A percentile compares a stretch with the other conserved stretches of the same genome.
These are phyloP conservation scores for Dioszegia crocea DNA, from an alignment of 768 basidiomycete genomes.

Conservation along the genomic window DNA sequence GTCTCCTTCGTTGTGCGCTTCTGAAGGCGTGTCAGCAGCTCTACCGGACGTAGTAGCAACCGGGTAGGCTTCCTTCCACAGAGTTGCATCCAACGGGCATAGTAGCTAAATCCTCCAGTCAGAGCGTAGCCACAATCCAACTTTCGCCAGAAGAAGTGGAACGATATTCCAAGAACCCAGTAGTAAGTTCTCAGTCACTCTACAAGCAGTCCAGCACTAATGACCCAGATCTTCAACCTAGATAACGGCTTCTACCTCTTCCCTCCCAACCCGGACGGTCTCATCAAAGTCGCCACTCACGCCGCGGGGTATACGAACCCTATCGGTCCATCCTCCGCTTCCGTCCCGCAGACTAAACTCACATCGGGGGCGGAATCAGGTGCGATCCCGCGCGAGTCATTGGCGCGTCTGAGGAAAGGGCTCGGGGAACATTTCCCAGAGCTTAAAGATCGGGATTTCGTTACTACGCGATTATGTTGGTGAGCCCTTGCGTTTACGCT, in stretches of 20 bases:
- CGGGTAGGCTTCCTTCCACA: constrained; percentile 61
- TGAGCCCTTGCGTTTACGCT: constrained; percentile 50
- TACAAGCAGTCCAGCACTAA: neutral
- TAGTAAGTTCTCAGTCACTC: constrained; percentile 28
- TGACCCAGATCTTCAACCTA: constrained; percentile 63
- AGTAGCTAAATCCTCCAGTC: constrained; percentile 54
- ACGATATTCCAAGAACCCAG: constrained; percentile 56
- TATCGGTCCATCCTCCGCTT: constrained; percentile 52
- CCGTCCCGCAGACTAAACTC: constrained; percentile 70
- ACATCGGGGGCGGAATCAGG: constrained; percentile 58
- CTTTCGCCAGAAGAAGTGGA: constrained; percentile 67
- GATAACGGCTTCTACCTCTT: constrained; percentile 74
- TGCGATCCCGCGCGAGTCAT: constrained; percentile 63
- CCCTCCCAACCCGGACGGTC: constrained; percentile 52
- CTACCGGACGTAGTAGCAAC: constrained; percentile 66
- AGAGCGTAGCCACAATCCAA: constrained; percentile 71
- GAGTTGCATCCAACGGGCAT: too few species aligned
- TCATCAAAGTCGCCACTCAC: constrained; percentile 78
- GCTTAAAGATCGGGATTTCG: constrained; percentile 68
- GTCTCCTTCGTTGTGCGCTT: constrained; percentile 75
- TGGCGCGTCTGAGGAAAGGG: constrained; percentile 56
- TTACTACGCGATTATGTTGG: constrained; percentile 81
- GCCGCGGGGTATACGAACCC: constrained; percentile 61
- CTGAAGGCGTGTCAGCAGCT: constrained; percentile 50
- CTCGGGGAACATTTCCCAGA: constrained; percentile 68